Evolutionary conservation across 179 eudicot genomes (phyloP).

Genomic region (Spergularia azorica): DNA sequence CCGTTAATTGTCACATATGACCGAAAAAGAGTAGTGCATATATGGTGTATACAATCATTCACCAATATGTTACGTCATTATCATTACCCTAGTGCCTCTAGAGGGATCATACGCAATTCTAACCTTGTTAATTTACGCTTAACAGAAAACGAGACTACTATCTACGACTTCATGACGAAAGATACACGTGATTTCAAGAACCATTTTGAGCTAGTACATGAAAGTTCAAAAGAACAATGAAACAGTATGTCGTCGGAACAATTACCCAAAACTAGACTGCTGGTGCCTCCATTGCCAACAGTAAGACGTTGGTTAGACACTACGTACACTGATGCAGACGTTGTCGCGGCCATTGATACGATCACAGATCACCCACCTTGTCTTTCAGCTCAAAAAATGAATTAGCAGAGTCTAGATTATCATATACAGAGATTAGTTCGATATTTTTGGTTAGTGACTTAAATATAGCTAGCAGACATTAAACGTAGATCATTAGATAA

Average conservation of each 20-base stretch:
- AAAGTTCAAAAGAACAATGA: no score
- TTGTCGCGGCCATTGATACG: slow-evolving; percentile 31
- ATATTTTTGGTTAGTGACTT: slow-evolving; percentile 12
- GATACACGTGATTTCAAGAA: no score
- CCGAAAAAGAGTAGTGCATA: no score
- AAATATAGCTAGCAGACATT: slow-evolving; percentile 12
- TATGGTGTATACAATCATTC: no score
- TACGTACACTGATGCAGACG: slow-evolving; percentile 37
- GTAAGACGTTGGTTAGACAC: slow-evolving; percentile 39
- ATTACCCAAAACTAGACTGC: slow-evolving; percentile 27
- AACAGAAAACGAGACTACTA: neutral
- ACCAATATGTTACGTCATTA: no score
- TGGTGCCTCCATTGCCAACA: slow-evolving; percentile 30
- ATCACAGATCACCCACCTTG: neutral
- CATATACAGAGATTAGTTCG: neutral
- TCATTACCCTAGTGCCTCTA: neutral
- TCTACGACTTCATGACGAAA: neutral
- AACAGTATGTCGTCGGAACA: neutral
- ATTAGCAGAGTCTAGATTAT: neutral
- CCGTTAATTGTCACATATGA: no score
- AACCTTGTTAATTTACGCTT: no score
- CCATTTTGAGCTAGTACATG: no score
- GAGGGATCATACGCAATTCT: neutral
- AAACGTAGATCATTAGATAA: slow-evolving; percentile 24
- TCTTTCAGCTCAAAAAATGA: slow-evolving; percentile 8